These are phyloP conservation scores for Sechiopsis laciniata DNA, from an alignment of 306 rosid species.

Conservation along the genomic window DNA sequence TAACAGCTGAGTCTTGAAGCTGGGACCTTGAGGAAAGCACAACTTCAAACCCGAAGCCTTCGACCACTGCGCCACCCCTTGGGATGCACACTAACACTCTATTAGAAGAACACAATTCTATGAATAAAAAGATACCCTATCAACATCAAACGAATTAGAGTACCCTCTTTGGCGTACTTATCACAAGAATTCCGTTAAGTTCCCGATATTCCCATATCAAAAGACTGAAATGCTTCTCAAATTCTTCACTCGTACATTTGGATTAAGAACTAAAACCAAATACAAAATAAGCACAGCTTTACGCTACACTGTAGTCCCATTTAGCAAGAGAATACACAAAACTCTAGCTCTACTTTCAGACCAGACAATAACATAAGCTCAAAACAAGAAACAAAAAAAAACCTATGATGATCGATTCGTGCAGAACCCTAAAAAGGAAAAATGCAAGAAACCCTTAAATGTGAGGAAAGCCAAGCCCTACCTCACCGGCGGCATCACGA, in stretches of 20 bases:
- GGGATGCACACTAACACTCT: background rate
- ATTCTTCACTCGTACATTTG: background rate
- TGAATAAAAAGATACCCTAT: background rate
- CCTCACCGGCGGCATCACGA: conserved; percentile 68
- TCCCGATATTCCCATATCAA: background rate
- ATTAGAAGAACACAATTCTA: background rate
- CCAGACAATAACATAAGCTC: background rate
- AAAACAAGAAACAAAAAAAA: background rate
- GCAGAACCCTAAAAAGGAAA: conserved; percentile 17
- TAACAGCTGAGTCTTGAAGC: too few relatives aligned
- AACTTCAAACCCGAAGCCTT: too few relatives aligned
- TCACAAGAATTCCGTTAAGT: background rate
- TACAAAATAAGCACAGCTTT: background rate
- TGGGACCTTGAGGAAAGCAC: too few relatives aligned
- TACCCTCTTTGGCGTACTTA: background rate
- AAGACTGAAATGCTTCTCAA: background rate
- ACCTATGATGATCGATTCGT: background rate
- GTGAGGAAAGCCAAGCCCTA: conserved; percentile 27
- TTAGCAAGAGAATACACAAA: conserved; percentile 1
- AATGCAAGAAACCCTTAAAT: conserved; percentile 31
- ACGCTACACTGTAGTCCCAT: background rate
- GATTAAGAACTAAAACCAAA: background rate
- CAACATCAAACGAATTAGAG: background rate
- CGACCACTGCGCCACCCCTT: too few relatives aligned
- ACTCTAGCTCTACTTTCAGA: background rate